These are phyloP conservation scores for Bruguiera sexangula DNA, from an alignment of 345 rosid genomes.

Conservation along the genomic window DNA sequence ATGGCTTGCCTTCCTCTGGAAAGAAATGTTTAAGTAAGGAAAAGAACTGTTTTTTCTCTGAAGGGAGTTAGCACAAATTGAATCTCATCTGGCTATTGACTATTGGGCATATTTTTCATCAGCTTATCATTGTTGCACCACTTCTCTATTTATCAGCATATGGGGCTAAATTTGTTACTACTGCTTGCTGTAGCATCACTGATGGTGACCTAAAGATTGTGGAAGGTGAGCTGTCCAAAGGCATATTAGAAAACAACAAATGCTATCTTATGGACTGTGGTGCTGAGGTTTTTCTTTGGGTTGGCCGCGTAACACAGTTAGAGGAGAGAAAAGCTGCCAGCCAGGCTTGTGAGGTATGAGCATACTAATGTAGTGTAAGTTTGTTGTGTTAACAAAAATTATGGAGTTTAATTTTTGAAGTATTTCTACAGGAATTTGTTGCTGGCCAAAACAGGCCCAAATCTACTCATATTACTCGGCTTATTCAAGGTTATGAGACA, in stretches of 20 bases:
- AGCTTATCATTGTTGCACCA: background rate
- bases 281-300: slow-evolving; percentile 88
- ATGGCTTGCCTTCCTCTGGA: background rate
- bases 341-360: slow-evolving; percentile 81
- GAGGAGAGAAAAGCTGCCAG: slow-evolving; percentile 90
- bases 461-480: slow-evolving; percentile 65
- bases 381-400: slow-evolving; percentile 5
- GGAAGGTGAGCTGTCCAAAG: slow-evolving; percentile 74
- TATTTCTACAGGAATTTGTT: slow-evolving; percentile 66
- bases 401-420: slow-evolving; percentile 22
- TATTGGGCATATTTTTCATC: background rate
- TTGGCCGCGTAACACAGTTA: slow-evolving; percentile 94
- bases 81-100: background rate
- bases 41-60: background rate
- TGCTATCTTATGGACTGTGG: slow-evolving; percentile 86
- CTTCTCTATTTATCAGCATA: slow-evolving; percentile 3
- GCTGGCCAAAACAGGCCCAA: slow-evolving; percentile 80
- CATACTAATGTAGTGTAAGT: background rate
- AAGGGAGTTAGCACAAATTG: background rate
- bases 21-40: background rate
- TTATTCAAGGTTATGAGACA: slow-evolving; percentile 95
- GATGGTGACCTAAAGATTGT: slow-evolving; percentile 55
- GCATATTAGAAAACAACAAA: slow-evolving; percentile 75
- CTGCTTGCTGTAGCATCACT: slow-evolving; percentile 47
- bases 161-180: slow-evolving; percentile 19